phyloP scores from a whole-genome alignment of 2,329 filamentous ascomycete species.

The Nakataea oryzae region DNA sequence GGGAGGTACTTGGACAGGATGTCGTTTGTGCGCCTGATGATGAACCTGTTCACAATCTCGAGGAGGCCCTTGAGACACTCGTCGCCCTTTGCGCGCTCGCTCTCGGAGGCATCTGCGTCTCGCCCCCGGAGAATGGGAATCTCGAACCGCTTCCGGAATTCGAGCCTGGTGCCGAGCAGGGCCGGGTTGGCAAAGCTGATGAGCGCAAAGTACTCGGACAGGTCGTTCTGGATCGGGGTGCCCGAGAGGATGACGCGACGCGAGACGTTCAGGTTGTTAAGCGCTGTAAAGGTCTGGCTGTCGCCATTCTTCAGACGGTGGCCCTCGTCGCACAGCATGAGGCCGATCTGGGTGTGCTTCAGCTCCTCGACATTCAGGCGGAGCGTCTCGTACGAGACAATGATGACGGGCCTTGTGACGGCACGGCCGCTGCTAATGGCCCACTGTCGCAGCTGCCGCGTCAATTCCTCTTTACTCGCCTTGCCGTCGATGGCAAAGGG shows the following conservation, averaged over 20 bases:
- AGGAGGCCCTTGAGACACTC: slow-evolving; percentile 75
- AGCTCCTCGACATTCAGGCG: slow-evolving; percentile 85
- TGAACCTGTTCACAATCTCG: slow-evolving; percentile 88
- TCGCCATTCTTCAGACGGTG: slow-evolving; percentile 96
- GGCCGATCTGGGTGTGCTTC: slow-evolving; percentile 78
- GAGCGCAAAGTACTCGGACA: slow-evolving; percentile 95
- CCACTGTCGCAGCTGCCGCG: slow-evolving; percentile 86
- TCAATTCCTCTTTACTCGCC: slow-evolving; percentile 87
- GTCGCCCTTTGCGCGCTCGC: slow-evolving; percentile 72
- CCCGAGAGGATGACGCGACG: slow-evolving; percentile 90
- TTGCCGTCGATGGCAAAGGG: slow-evolving; percentile 97
- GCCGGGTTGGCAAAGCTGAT: slow-evolving; percentile 95
- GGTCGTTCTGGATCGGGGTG: slow-evolving; percentile 94
- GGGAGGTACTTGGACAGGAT: slow-evolving; percentile 96
- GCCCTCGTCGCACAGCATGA: slow-evolving; percentile 92
- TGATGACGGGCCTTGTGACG: slow-evolving; percentile 85
- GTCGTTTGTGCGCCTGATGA: slow-evolving; percentile 95
- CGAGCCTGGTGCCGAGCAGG: slow-evolving; percentile 74
- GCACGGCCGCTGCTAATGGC: slow-evolving; percentile 82
- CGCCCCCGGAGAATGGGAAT: slow-evolving; percentile 84
- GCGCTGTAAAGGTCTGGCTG: slow-evolving; percentile 84
- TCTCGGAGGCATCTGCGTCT: slow-evolving; percentile 79
- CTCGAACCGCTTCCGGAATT: slow-evolving; percentile 92
- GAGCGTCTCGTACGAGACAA: slow-evolving; percentile 95
- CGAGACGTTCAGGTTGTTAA: slow-evolving; percentile 84